These are phyloP conservation scores for Chaetomium strumarium DNA, from an alignment of 2,329 filamentous ascomycete genomes.

Conservation along the genomic window DNA sequence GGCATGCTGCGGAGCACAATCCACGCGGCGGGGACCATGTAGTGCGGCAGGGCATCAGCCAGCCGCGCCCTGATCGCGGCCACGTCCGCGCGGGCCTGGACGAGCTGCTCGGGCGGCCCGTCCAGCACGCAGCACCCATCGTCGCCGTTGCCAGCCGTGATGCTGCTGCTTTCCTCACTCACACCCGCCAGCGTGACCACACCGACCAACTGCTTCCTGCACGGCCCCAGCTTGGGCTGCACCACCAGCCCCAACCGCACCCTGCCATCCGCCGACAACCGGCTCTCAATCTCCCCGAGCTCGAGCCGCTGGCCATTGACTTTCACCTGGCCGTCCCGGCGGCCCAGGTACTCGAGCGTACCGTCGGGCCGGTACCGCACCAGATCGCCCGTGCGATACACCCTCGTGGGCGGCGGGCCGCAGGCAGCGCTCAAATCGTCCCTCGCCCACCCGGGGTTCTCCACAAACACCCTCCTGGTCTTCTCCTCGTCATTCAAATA, in stretches of 20 bases:
- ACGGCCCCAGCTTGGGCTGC: constrained; percentile 19
- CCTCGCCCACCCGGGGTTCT: constrained; percentile 34
- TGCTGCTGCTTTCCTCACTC: background rate
- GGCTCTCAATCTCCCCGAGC: constrained; percentile 28
- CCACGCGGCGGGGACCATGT: constrained; percentile 23
- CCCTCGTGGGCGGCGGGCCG: constrained; percentile 28
- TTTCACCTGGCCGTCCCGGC: constrained; percentile 50
- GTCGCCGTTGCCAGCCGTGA: background rate
- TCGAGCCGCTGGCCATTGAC: constrained; percentile 48
- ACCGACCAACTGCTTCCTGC: constrained; percentile 18
- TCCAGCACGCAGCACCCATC: constrained; percentile 7
- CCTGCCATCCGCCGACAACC: constrained; percentile 14
- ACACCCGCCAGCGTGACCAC: constrained; percentile 14
- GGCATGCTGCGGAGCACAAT: constrained; percentile 21
- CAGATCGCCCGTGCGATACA: constrained; percentile 42
- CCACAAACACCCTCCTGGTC: constrained; percentile 42
- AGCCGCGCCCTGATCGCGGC: constrained; percentile 14
- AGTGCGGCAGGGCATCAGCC: constrained; percentile 17
- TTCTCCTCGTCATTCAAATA: constrained; percentile 29
- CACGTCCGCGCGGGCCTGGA: constrained; percentile 13
- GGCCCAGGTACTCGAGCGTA: constrained; percentile 36
- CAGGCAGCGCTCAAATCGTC: background rate
- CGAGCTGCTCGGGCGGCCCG: constrained; percentile 11
- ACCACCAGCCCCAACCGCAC: constrained; percentile 19
- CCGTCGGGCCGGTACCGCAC: constrained; percentile 32